phyloP scores from a whole-genome alignment of 1,139 yeast genomes.

The Tardiomyces digboiensis region DNA sequence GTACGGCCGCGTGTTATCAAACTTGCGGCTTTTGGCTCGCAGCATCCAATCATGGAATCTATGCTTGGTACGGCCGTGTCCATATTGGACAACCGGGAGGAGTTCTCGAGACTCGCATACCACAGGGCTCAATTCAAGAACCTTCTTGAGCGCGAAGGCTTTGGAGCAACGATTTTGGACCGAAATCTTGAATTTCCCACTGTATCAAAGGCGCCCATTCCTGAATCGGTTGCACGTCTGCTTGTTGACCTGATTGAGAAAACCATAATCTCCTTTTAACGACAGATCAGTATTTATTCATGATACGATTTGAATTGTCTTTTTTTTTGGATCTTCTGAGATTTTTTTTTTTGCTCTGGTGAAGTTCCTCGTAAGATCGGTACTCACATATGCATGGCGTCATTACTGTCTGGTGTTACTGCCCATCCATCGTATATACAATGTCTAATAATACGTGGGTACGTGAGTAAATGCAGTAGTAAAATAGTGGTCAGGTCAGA shows the following conservation, averaged over 20 bases:
- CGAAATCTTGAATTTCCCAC: not conserved
- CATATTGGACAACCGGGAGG: conserved; percentile 11
- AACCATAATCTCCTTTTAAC: not conserved
- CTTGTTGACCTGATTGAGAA: not conserved
- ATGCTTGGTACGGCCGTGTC: conserved; percentile 13
- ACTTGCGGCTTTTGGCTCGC: conserved; percentile 14
- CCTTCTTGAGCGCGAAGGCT: conserved; percentile 4
- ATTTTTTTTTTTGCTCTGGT: too few species aligned
- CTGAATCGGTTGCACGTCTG: not conserved
- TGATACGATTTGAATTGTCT: too few species aligned
- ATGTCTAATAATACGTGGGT: too few species aligned
- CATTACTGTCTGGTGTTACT: too few species aligned
- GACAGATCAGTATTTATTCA: not conserved
- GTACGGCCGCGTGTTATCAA: conserved; percentile 13
- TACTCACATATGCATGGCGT: too few species aligned
- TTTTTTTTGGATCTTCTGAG: too few species aligned
- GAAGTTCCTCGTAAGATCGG: too few species aligned
- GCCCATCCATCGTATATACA: too few species aligned
- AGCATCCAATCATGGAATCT: conserved; percentile 11
- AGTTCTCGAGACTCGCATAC: conserved; percentile 10
- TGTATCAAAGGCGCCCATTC: not conserved
- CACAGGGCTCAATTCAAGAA: conserved; percentile 10
- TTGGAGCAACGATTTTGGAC: not conserved
- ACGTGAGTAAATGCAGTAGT: too few species aligned
- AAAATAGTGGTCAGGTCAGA: too few species aligned